Evolutionary conservation across 2,329 filamentous ascomycete genomes (phyloP).

Genomic region (Pochonia chlamydosporia): DNA sequence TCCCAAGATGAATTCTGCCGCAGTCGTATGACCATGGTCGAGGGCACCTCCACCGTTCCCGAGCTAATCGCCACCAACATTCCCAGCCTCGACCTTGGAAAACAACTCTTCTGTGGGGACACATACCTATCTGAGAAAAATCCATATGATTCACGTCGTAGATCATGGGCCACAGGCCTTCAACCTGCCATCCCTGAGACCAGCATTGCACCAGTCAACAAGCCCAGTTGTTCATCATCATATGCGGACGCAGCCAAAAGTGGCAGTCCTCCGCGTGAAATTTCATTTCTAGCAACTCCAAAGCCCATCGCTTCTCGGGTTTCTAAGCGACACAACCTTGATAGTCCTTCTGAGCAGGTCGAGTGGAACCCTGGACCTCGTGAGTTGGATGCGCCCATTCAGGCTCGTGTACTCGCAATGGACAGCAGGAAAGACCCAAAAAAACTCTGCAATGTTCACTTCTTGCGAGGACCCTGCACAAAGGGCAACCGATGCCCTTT

Average conservation of each 20-base stretch:
- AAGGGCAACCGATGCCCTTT: constrained; percentile 51
- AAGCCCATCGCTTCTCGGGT: constrained; percentile 10
- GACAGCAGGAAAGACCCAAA: constrained; percentile 46
- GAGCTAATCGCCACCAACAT: constrained; percentile 43
- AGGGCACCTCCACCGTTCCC: constrained; percentile 44
- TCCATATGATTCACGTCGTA: constrained; percentile 9
- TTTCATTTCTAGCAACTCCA: constrained; percentile 32
- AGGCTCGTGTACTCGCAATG: constrained; percentile 37
- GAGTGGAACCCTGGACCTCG: constrained; percentile 49
- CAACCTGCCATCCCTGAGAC: constrained; percentile 10
- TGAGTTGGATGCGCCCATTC: constrained; percentile 48
- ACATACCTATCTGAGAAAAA: constrained; percentile 35
- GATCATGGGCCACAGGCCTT: constrained; percentile 7
- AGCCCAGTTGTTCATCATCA: constrained; percentile 16
- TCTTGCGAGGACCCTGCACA: constrained; percentile 49
- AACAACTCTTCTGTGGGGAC: constrained; percentile 46
- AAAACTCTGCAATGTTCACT: constrained; percentile 59
- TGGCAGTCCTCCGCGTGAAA: constrained; percentile 26
- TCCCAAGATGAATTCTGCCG: constrained; percentile 36
- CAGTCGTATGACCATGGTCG: constrained; percentile 45
- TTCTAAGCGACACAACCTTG: constrained; percentile 12
- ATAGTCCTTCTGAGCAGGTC: constrained; percentile 22
- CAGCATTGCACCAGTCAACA: constrained; percentile 9
- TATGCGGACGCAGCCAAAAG: constrained; percentile 36
- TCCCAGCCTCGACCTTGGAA: too few relatives aligned